A percentile compares a stretch with the other conserved stretches of the same genome.
Conservation (phyloP, 1,139 yeast genomes). For the Candida dubliniensis region DNA sequence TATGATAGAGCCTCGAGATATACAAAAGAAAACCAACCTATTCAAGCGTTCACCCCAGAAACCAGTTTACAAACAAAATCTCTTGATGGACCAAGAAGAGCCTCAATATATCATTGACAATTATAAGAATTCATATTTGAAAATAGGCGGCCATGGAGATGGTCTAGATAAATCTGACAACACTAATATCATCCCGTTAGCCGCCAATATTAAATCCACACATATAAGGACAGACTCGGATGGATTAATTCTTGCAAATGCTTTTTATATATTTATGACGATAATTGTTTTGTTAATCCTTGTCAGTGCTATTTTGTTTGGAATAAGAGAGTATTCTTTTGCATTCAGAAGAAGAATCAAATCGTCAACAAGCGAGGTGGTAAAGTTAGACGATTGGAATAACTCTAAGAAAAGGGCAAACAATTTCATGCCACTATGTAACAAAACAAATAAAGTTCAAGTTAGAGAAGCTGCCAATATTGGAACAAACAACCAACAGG, state of each 20-base stretch:
- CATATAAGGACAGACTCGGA: slow-evolving; percentile 3
- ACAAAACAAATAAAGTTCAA: slow-evolving; percentile 1
- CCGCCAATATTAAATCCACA: slow-evolving; percentile 3
- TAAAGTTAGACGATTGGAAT: slow-evolving; percentile 11
- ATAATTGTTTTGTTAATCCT: slow-evolving; percentile 24
- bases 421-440: slow-evolving; percentile 2
- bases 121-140: slow-evolving; percentile 13
- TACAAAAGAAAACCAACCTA: slow-evolving; percentile 2
- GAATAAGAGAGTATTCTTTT: slow-evolving; percentile 26
- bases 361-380: slow-evolving; percentile 11
- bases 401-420: background rate
- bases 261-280: slow-evolving; percentile 29
- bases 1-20: slow-evolving; percentile 4
- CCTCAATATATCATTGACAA: slow-evolving; percentile 12
- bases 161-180: background rate
- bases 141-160: slow-evolving; percentile 7
- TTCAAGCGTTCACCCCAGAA: slow-evolving; percentile 3
- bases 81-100: slow-evolving; percentile 6
- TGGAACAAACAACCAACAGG: slow-evolving; percentile 1
- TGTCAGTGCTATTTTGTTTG: slow-evolving; percentile 25
- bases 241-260: slow-evolving; percentile 24
- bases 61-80: slow-evolving; percentile 6
- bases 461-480: background rate
- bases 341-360: slow-evolving; percentile 15
- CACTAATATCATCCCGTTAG: background rate